Base-by-base conservation (phyloP, 176 grass and related monocot genomes). In the Raddia guianensis region DNA sequence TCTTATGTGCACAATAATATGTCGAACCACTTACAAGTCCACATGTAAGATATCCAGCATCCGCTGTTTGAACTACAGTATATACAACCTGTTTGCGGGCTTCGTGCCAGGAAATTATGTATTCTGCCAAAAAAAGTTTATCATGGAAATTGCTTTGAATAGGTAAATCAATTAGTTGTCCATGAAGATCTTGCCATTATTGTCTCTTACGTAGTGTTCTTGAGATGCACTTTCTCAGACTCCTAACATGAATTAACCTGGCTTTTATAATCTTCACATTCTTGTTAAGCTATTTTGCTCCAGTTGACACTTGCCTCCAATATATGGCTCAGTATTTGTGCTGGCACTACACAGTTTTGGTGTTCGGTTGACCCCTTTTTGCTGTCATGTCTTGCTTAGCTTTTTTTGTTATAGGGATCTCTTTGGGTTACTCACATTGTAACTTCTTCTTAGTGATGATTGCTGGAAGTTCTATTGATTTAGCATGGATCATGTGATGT, bases 381-480 rank as follows among this genome's bases (percentile, higher is more conserved):
- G 46, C 47, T 62, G n/a, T 43, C 33, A 32, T 54, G 33, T 54
- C 48, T 64, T 45, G 47, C 33, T 42, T 74, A 46, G 35, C 34
- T 53, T 18, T 42, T 82, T 82, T 51, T 40, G 19, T 20, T 68
- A 18, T 47, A 60, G 32, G 8, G 8, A 16, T 44, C 12, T 16
- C 32, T 53, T 43, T 68, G 54, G 64, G 12, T 63, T 10, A 68
- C 50, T 68, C n/a, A 32, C 37, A 27, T 45, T 44, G 37, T 16
- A 70, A 18, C 52, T 34, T 58, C 11, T 33, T 19, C 34, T 13
- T 46, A 7, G 5, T 15, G 7, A 13, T 46, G 12, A 20, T 56
- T 63, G 32, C n/a, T 14, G 9, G 20, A 75, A 58, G 27, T 5
- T 83, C 47, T 68, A 12, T 59, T 84, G 72, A 76, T 49, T 59